Conservation (phyloP, 805 yeast species). For the Maudiozyma bulderi region DNA sequence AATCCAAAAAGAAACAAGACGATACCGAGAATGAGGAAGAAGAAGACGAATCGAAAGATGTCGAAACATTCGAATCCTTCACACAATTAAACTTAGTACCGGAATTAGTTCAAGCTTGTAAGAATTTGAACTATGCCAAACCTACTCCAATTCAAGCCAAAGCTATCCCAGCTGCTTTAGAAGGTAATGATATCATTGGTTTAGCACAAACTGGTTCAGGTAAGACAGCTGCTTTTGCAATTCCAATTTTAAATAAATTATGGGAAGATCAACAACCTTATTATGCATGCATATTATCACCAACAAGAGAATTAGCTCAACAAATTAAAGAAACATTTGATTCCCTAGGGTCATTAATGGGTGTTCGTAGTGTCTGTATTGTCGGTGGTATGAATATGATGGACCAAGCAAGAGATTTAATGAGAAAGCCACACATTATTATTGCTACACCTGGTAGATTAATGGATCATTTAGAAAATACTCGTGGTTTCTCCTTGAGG, state of each 20-base stretch:
- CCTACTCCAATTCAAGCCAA: conserved; percentile 94
- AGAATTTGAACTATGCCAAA: conserved; percentile 57
- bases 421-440: conserved; percentile 87
- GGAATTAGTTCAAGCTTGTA: conserved; percentile 72
- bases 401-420: conserved; percentile 91
- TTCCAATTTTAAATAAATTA: conserved; percentile 83
- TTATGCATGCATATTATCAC: conserved; percentile 80
- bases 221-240: conserved; percentile 96
- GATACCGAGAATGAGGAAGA: neutral
- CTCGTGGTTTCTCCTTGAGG: conserved; percentile 78
- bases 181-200: conserved; percentile 90
- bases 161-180: conserved; percentile 82
- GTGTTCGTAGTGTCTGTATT: conserved; percentile 76
- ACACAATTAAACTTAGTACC: conserved; percentile 57
- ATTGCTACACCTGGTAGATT: conserved; percentile 95
- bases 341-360: conserved; percentile 87
- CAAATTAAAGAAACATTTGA: conserved; percentile 92
- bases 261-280: conserved; percentile 86
- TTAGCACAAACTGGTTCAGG: conserved; percentile 98
- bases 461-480: conserved; percentile 87
- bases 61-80: conserved; percentile 34
- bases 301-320: conserved; percentile 77
- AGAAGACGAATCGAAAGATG: conserved; percentile 5
- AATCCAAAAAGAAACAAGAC: neutral
- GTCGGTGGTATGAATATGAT: conserved; percentile 98